Percentiles rank a stretch among this genome's conserved stretches.
Conservation (phyloP, 2,329 filamentous ascomycete genomes). For the Didymella arachidicola region DNA sequence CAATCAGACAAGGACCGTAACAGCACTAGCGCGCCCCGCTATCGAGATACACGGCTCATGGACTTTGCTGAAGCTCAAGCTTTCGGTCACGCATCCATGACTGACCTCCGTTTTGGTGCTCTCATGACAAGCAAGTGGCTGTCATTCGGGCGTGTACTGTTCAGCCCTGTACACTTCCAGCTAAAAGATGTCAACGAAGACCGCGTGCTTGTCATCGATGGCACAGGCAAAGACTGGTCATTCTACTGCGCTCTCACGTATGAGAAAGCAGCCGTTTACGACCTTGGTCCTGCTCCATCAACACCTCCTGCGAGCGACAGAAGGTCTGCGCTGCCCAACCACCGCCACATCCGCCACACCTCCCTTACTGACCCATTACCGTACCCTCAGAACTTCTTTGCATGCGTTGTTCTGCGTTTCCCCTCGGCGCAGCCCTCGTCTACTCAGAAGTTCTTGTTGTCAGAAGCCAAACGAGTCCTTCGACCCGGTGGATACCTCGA, state of each 20-base stretch:
- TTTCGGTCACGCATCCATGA: conserved; percentile 61
- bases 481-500: conserved; percentile 83
- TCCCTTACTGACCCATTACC: conserved; percentile 73
- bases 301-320: conserved; percentile 37
- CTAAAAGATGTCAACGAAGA: conserved; percentile 66
- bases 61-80: conserved; percentile 51
- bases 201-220: conserved; percentile 79
- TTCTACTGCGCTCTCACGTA: conserved; percentile 86
- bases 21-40: conserved; percentile 41
- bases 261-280: conserved; percentile 76
- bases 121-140: conserved; percentile 90
- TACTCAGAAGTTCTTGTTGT: conserved; percentile 74
- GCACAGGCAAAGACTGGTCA: conserved; percentile 89
- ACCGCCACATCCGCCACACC: conserved; percentile 75
- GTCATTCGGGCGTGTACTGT: conserved; percentile 82
- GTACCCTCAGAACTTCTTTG: conserved; percentile 78
- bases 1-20: conserved; percentile 47
- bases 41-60: conserved; percentile 67
- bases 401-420: conserved; percentile 78
- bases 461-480: conserved; percentile 78
- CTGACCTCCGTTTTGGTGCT: conserved; percentile 79
- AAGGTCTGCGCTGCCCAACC: conserved; percentile 64
- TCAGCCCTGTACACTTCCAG: conserved; percentile 79
- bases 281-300: conserved; percentile 59
- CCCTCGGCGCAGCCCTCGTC: conserved; percentile 72